Conservation (phyloP, 179 eudicot species). For the Amaranthus tricolor region DNA sequence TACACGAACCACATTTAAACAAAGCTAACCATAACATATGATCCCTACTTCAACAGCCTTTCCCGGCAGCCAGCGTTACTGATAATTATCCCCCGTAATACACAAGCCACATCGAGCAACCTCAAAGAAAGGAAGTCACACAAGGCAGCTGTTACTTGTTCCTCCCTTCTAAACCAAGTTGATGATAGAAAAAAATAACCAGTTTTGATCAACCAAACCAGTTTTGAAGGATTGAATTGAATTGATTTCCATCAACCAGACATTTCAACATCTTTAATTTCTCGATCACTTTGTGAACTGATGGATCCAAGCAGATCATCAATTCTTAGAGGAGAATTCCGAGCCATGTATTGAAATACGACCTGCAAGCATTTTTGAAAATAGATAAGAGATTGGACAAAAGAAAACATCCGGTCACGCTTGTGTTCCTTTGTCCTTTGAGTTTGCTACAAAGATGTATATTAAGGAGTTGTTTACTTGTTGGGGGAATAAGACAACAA, state of each 20-base stretch:
- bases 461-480: no score
- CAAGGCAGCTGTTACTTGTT: not conserved
- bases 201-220: not conserved
- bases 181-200: not conserved
- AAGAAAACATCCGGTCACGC: no score
- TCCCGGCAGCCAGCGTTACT: not conserved
- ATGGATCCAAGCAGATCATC: slow-evolving; percentile 70
- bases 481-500: no score
- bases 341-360: slow-evolving; percentile 83
- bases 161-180: not conserved
- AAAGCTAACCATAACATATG: not conserved
- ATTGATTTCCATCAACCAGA: slow-evolving; percentile 19
- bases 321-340: slow-evolving; percentile 66
- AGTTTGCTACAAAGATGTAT: no score
- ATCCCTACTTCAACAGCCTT: not conserved
- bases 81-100: not conserved
- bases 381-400: slow-evolving; percentile 3
- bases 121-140: not conserved
- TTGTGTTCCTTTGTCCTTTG: no score
- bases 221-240: not conserved
- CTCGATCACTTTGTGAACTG: slow-evolving; percentile 42
- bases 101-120: not conserved
- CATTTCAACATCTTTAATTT: slow-evolving; percentile 59
- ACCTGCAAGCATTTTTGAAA: slow-evolving; percentile 41
- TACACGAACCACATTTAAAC: not conserved